Percentiles rank a stretch among this genome's conserved stretches.
phyloP scores from a whole-genome alignment of 768 basidiomycete genomes.

The Butyriboletus loyo region DNA sequence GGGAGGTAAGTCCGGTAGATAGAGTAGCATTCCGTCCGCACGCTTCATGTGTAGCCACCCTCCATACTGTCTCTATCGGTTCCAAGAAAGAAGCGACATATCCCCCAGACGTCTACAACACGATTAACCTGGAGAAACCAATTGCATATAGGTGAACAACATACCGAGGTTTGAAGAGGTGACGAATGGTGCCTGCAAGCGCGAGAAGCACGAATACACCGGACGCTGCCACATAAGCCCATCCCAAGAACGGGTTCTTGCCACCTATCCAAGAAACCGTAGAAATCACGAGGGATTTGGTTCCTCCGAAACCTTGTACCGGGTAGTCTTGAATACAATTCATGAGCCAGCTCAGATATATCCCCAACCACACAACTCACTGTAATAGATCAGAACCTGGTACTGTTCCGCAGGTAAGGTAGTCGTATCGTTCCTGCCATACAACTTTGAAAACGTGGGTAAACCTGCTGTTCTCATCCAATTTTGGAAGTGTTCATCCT shows the following conservation, averaged over 20 bases:
- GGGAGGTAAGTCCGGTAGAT: constrained; percentile 15
- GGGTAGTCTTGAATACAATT: constrained; percentile 73
- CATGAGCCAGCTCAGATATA: constrained; percentile 2
- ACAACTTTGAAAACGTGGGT: constrained; percentile 95
- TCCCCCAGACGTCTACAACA: constrained; percentile 71
- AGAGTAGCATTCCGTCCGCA: constrained; percentile 12
- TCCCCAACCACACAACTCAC: constrained; percentile 38
- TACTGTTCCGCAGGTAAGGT: constrained; percentile 73
- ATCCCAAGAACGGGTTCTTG: constrained; percentile 97
- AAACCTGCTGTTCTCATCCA: constrained; percentile 99
- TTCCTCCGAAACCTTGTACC: constrained; percentile 85
- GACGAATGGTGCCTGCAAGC: constrained; percentile 83
- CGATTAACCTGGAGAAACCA: neutral
- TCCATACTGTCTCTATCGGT: constrained; percentile 39
- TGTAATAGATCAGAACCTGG: constrained; percentile 71
- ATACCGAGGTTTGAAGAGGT: constrained; percentile 89
- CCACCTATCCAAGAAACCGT: constrained; percentile 99
- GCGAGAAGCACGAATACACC: constrained; percentile 86
- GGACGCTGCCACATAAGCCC: constrained; percentile 93
- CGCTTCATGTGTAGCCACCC: neutral
- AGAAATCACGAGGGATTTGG: constrained; percentile 95
- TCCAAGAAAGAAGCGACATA: constrained; percentile 86
- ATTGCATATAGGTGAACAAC: constrained; percentile 14
- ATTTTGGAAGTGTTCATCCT: constrained; percentile 94
- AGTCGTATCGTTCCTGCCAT: constrained; percentile 83